phyloP scores from a whole-genome alignment of 352 stramenopile species.

The Globisporangium heterothallicum region DNA sequence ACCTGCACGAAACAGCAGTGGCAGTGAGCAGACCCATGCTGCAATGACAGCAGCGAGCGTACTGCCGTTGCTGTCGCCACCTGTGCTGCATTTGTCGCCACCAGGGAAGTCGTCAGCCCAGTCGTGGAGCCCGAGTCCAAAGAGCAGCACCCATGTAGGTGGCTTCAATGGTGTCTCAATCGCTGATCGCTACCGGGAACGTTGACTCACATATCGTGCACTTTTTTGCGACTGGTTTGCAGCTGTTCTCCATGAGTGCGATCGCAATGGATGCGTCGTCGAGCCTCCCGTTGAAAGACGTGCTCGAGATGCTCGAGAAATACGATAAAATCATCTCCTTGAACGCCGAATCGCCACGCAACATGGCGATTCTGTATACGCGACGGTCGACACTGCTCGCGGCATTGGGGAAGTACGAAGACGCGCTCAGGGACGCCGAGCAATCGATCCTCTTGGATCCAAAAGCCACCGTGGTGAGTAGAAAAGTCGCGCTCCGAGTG shows the following conservation, averaged over 20 bases:
- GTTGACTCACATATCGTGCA: background rate
- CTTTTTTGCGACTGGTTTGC: too few species aligned
- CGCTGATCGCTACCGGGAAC: too few species aligned
- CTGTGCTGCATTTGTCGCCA: conserved; percentile 4
- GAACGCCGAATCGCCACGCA: conserved; percentile 39
- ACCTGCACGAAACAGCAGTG: background rate
- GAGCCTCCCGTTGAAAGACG: conserved; percentile 17
- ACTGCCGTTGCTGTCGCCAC: conserved; percentile 7
- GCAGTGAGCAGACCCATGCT: too few species aligned
- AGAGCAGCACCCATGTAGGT: background rate
- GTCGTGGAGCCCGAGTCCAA: conserved; percentile 1
- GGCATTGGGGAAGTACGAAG: conserved; percentile 39
- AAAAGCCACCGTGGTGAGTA: conserved; percentile 43
- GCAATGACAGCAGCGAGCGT: background rate
- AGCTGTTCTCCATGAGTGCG: conserved; percentile 13
- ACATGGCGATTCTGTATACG: conserved; percentile 52
- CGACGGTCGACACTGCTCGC: conserved; percentile 56
- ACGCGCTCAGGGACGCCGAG: conserved; percentile 46
- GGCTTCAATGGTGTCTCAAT: background rate
- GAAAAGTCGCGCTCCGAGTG: too few species aligned
- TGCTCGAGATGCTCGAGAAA: conserved; percentile 42
- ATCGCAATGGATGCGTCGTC: conserved; percentile 24
- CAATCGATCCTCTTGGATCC: conserved; percentile 42
- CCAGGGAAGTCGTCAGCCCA: background rate
- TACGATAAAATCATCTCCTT: conserved; percentile 67